These are phyloP conservation scores for Ustilago crameri DNA, from an alignment of 1,284 basidiomycete genomes.

Conservation along the genomic window DNA sequence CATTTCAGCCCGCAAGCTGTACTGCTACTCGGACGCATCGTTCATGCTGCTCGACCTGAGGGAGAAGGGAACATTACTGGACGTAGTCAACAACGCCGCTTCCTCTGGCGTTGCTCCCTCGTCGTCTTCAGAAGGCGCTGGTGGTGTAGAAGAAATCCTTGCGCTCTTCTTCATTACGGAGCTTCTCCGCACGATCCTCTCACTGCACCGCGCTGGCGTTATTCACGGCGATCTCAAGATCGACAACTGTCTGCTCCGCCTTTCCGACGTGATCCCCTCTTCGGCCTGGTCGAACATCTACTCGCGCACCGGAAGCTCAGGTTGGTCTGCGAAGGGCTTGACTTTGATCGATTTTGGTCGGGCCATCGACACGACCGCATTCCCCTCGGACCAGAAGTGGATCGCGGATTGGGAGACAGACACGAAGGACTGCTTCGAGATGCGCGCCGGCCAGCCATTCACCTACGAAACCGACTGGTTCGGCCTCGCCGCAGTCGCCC, in stretches of 20 bases:
- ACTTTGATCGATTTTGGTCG: slow-evolving; percentile 96
- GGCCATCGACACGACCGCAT: slow-evolving; percentile 86
- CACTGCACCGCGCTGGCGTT: slow-evolving; percentile 82
- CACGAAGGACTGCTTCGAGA: slow-evolving; percentile 88
- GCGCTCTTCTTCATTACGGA: slow-evolving; percentile 96
- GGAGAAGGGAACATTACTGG: slow-evolving; percentile 89
- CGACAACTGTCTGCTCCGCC: slow-evolving; percentile 93
- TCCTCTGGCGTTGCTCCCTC: slow-evolving; percentile 71
- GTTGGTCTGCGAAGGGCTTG: slow-evolving; percentile 89
- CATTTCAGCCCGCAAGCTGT: slow-evolving; percentile 57
- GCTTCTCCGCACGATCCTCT: slow-evolving; percentile 83
- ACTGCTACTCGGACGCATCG: slow-evolving; percentile 77
- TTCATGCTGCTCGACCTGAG: slow-evolving; percentile 89
- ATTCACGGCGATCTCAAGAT: slow-evolving; percentile 99
- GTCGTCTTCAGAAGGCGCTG: slow-evolving; percentile 69
- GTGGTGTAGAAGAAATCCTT: slow-evolving; percentile 85
- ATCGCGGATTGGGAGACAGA: slow-evolving; percentile 82
- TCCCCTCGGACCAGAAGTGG: slow-evolving; percentile 76
- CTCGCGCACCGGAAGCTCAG: slow-evolving; percentile 78
- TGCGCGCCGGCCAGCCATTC: slow-evolving; percentile 85
- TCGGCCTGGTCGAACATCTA: slow-evolving; percentile 79
- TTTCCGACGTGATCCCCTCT: slow-evolving; percentile 80
- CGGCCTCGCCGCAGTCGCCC: slow-evolving; percentile 89
- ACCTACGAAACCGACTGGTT: slow-evolving; percentile 95
- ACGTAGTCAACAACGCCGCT: slow-evolving; percentile 81